These are phyloP conservation scores for Pouteria campechiana DNA, from an alignment of 179 eudicot genomes.

Conservation along the genomic window DNA sequence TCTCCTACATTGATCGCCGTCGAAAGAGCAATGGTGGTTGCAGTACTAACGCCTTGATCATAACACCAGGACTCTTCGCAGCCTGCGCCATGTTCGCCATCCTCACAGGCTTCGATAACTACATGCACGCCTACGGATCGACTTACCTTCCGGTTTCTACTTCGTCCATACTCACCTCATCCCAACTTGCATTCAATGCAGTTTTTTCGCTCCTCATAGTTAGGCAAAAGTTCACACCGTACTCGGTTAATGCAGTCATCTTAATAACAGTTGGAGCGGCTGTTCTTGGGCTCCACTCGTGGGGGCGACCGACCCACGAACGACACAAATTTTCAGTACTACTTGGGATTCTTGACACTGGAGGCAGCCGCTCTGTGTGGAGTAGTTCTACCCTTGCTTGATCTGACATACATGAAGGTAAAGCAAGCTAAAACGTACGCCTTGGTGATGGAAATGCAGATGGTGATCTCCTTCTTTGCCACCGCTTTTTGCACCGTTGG, in stretches of 20 bases:
- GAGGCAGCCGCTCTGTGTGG: conserved; percentile 45
- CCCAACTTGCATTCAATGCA: conserved; percentile 59
- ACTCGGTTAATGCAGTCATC: conserved; percentile 39
- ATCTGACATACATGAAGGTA: conserved; percentile 34
- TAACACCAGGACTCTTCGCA: conserved; percentile 13
- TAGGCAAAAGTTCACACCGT: conserved; percentile 39
- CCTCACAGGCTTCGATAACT: conserved; percentile 47
- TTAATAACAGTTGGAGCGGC: conserved; percentile 49
- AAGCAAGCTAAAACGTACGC: conserved; percentile 20
- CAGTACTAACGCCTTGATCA: conserved; percentile 14
- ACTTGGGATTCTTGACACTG: conserved; percentile 44
- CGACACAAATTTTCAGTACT: conserved; percentile 20
- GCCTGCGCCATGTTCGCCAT: conserved; percentile 27
- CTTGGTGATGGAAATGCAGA: conserved; percentile 57
- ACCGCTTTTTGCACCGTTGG: conserved; percentile 42
- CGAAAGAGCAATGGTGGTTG: background rate
- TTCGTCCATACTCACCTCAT: conserved; percentile 38
- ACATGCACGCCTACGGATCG: conserved; percentile 45
- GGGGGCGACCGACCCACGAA: conserved; percentile 36
- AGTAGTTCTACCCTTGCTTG: conserved; percentile 42
- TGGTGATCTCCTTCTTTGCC: conserved; percentile 39
- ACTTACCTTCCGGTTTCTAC: conserved; percentile 57
- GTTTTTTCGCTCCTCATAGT: conserved; percentile 39
- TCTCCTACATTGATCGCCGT: conserved; percentile 25
- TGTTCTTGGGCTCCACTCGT: conserved; percentile 42